Percentiles rank a stretch among this genome's conserved stretches.
phyloP scores from a whole-genome alignment of 2,329 filamentous ascomycete species.

The Pestalotiopsis fici region DNA sequence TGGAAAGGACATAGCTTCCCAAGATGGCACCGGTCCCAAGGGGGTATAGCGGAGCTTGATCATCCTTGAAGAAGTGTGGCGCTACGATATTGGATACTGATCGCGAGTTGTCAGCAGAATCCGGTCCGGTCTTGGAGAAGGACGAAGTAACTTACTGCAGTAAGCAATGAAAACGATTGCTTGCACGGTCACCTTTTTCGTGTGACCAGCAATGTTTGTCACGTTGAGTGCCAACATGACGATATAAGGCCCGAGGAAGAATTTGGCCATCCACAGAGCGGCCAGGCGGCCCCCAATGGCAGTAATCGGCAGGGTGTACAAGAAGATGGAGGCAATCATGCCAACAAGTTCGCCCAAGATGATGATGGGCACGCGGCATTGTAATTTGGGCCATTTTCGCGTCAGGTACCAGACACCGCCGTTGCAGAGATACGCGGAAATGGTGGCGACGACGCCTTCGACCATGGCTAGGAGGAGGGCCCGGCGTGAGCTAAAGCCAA shows the following conservation, averaged over 20 bases:
- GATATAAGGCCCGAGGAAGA: constrained; percentile 13
- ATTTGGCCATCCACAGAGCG: constrained; percentile 12
- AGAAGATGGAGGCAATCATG: constrained; percentile 11
- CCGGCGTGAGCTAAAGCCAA: constrained; percentile 9
- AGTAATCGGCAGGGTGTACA: constrained; percentile 9
- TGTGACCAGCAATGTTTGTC: constrained; percentile 55
- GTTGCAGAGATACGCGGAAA: constrained; percentile 11
- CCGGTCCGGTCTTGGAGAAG: not conserved
- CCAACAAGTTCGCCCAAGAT: constrained; percentile 12
- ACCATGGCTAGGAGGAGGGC: constrained; percentile 11
- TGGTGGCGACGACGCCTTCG: constrained; percentile 10
- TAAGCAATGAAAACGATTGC: constrained; percentile 61
- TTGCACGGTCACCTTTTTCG: constrained; percentile 66
- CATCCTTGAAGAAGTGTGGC: constrained; percentile 61
- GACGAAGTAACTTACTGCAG: constrained; percentile 40
- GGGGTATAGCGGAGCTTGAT: constrained; percentile 45
- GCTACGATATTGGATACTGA: constrained; percentile 55
- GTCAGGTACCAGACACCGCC: constrained; percentile 13
- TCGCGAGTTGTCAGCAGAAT: not conserved
- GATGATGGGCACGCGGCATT: constrained; percentile 11
- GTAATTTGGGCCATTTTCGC: constrained; percentile 7
- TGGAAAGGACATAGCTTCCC: constrained; percentile 39
- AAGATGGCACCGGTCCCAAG: constrained; percentile 43
- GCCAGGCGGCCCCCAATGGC: constrained; percentile 6
- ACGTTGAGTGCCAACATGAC: constrained; percentile 43